Percentiles rank a stretch among this genome's conserved stretches.
Conservation (phyloP, 208 protist species). For the Leishmania gerbilli region DNA sequence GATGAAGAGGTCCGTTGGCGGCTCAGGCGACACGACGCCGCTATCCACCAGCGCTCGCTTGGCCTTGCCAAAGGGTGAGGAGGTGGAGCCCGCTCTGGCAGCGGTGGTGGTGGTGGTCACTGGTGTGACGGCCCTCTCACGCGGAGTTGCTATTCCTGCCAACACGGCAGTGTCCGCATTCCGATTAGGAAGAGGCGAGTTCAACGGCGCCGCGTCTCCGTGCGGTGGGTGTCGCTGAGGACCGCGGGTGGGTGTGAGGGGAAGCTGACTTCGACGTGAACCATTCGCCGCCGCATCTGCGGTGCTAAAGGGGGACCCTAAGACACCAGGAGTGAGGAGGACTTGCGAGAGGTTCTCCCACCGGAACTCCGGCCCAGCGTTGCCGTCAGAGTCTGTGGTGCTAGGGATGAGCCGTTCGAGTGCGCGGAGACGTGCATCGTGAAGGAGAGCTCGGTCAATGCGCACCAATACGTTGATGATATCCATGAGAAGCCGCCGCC, state of each 20-base stretch:
- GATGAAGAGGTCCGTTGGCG: constrained; percentile 11
- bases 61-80: constrained; percentile 15
- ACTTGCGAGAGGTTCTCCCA: constrained; percentile 34
- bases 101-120: neutral
- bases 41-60: constrained; percentile 19
- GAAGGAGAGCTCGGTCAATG: constrained; percentile 46
- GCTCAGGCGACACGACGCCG: constrained; percentile 13
- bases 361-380: constrained; percentile 18
- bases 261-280: neutral
- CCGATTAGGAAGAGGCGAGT: neutral
- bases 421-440: constrained; percentile 20
- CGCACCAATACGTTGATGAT: constrained; percentile 59
- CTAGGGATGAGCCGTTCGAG: constrained; percentile 3
- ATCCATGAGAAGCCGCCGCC: constrained; percentile 49
- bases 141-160: neutral
- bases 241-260: neutral
- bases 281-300: neutral
- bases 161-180: neutral
- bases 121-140: constrained; percentile 1
- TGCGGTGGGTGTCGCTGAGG: neutral
- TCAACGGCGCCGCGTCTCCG: neutral
- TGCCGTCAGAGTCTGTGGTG: neutral
- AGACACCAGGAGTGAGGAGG: neutral
- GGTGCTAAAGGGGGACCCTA: neutral
- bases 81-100: neutral